Evolutionary conservation across 345 rosid genomes (phyloP).

Genomic region (Citrus maxima): DNA sequence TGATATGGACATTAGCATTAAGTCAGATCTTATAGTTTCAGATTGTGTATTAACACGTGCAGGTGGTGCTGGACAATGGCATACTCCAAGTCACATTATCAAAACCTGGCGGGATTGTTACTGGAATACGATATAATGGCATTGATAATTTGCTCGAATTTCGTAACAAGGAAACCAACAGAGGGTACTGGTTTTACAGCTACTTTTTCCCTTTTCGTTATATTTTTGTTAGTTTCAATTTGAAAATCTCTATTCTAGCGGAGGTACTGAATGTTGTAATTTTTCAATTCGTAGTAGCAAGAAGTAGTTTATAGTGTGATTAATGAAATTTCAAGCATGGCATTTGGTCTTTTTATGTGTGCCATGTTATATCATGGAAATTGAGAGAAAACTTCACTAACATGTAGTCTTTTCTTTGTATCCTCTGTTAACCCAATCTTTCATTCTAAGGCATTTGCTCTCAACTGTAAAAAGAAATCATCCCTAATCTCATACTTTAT

Average conservation of each 20-base stretch:
- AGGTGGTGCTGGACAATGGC: slow-evolving; percentile 81
- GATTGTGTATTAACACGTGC: neutral
- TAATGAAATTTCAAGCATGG: neutral
- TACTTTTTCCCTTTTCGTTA: neutral
- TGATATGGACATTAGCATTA: neutral
- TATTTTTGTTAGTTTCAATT: neutral
- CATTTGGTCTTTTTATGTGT: neutral
- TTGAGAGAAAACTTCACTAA: neutral
- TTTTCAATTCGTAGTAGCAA: neutral
- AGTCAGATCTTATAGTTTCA: neutral
- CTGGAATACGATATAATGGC: slow-evolving; percentile 53
- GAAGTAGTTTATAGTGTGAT: neutral
- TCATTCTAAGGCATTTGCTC: neutral
- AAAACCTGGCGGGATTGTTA: slow-evolving; percentile 68
- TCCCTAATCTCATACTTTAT: slow-evolving; percentile 4
- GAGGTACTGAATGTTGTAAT: neutral
- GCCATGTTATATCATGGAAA: neutral
- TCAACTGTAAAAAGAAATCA: neutral
- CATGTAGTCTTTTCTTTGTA: neutral
- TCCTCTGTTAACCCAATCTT: neutral
- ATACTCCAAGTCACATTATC: slow-evolving; percentile 62
- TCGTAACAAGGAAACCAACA: slow-evolving; percentile 68
- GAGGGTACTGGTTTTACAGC: slow-evolving; percentile 48
- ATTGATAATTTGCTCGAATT: slow-evolving; percentile 75
- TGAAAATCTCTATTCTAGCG: neutral